These are phyloP conservation scores for Colletotrichum gloeosporioides DNA, from an alignment of 2,329 filamentous ascomycete genomes.

Conservation along the genomic window DNA sequence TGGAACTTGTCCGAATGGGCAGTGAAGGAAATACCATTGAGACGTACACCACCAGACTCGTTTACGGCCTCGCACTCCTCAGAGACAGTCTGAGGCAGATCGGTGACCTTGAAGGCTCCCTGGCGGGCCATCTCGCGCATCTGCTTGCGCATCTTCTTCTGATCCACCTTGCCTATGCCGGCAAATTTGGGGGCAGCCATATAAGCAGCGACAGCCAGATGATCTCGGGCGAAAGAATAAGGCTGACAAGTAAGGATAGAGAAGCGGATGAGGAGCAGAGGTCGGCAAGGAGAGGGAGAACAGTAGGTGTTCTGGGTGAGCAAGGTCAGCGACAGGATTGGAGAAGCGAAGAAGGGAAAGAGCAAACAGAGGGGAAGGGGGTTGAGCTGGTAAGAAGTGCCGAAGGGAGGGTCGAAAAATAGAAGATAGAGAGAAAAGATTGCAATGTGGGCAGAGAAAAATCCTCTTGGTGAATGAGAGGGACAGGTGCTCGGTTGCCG, in stretches of 20 bases:
- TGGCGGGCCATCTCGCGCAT: not conserved
- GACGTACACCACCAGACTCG: conserved; percentile 14
- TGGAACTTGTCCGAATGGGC: not conserved
- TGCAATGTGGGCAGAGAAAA: not conserved
- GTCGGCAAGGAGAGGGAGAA: not conserved
- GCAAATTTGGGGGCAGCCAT: not conserved
- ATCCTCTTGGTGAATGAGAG: not conserved
- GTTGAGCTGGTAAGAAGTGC: not conserved
- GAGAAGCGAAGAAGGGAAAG: not conserved
- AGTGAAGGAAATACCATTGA: not conserved
- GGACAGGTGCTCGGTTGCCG: not conserved
- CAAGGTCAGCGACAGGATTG: not conserved
- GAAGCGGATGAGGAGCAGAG: not conserved
- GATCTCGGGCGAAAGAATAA: not conserved
- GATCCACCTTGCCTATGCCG: not conserved
- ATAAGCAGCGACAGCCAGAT: not conserved
- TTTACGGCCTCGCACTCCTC: conserved; percentile 2
- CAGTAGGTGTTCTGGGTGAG: not conserved
- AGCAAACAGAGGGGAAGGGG: not conserved
- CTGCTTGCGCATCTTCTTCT: not conserved
- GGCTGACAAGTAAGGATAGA: not conserved
- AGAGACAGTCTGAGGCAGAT: not conserved
- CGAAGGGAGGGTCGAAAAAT: not conserved
- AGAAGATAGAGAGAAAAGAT: not conserved
- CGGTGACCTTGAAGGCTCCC: not conserved